Evolutionary conservation across 176 grass and related monocot genomes (phyloP).

Genomic region (Phoenix dactylifera): DNA sequence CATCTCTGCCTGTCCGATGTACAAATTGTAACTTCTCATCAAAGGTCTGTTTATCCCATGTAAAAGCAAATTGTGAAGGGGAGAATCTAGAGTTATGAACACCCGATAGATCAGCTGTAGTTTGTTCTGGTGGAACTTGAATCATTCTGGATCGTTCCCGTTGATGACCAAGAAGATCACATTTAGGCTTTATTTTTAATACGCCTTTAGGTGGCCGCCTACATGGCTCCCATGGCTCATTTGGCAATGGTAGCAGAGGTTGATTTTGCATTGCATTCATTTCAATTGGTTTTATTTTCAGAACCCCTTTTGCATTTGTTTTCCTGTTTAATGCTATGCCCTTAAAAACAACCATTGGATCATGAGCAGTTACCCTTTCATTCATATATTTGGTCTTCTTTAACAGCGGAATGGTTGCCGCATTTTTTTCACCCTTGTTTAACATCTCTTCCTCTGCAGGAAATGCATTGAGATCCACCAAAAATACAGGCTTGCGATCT

Average conservation of each 20-base stretch:
- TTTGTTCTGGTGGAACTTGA: conserved; percentile 18
- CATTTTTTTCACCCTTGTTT: conserved; percentile 12
- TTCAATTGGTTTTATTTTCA: conserved; percentile 31
- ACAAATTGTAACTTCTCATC: conserved; percentile 26
- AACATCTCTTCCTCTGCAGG: conserved; percentile 31
- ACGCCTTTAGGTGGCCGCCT: conserved; percentile 45
- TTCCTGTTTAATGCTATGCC: conserved; percentile 8
- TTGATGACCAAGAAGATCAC: conserved; percentile 13
- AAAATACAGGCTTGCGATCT: conserved; percentile 25
- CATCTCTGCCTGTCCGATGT: conserved; percentile 15
- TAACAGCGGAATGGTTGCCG: conserved; percentile 17
- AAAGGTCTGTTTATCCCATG: conserved; percentile 21
- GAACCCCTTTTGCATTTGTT: conserved; percentile 30
- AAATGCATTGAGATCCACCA: conserved; percentile 34
- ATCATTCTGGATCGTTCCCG: conserved; percentile 10
- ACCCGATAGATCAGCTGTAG: conserved; percentile 21
- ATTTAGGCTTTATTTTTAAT: conserved; percentile 49
- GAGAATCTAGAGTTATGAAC: conserved; percentile 19
- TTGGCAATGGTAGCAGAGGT: conserved; percentile 3
- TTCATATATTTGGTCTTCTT: conserved; percentile 34
- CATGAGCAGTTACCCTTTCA: conserved; percentile 18
- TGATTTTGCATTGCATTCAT: conserved; percentile 25
- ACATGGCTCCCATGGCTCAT: conserved; percentile 11
- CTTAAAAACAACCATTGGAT: conserved; percentile 2
- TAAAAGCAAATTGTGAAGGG: conserved; percentile 26